A percentile compares a stretch with the other conserved stretches of the same genome.
phyloP scores from a whole-genome alignment of 2,329 filamentous ascomycete genomes.

The Cladosporium cucumerinum region DNA sequence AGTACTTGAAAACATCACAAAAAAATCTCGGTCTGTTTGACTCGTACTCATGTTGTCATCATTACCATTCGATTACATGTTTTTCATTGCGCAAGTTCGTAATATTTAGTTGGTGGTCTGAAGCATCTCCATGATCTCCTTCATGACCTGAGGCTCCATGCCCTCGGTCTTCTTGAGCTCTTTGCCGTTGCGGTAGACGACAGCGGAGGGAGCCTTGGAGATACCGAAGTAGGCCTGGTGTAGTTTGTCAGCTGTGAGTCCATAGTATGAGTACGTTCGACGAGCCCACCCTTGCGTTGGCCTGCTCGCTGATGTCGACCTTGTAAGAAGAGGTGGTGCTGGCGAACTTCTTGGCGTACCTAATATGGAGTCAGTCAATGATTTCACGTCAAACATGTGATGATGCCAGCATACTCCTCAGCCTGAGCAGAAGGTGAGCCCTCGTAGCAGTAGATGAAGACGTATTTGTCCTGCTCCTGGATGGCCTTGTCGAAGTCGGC shows the following conservation, averaged over 20 bases:
- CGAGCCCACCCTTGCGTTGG: constrained; percentile 23
- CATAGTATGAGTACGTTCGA: no score
- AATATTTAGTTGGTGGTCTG: constrained; percentile 2
- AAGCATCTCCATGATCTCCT: constrained; percentile 24
- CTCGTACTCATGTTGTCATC: not conserved
- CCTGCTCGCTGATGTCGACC: constrained; percentile 27
- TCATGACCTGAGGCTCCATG: constrained; percentile 23
- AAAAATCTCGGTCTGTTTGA: not conserved
- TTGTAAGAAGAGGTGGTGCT: constrained; percentile 30
- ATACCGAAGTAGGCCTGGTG: constrained; percentile 27
- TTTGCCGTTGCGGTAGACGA: constrained; percentile 33
- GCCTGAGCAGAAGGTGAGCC: constrained; percentile 25
- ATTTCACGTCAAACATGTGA: not conserved
- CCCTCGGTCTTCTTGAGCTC: constrained; percentile 31
- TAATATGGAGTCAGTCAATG: constrained; percentile 4
- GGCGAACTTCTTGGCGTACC: constrained; percentile 30
- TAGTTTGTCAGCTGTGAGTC: not conserved
- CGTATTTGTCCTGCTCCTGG: constrained; percentile 31
- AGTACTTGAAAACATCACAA: not conserved
- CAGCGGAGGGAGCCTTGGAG: constrained; percentile 26
- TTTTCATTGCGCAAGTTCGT: not conserved
- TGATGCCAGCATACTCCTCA: constrained; percentile 27
- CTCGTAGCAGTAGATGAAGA: constrained; percentile 34
- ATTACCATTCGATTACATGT: not conserved
- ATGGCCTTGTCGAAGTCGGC: constrained; percentile 32